These are phyloP conservation scores for Gliomastix tumulicola DNA, from an alignment of 2,329 filamentous ascomycete species.

Conservation along the genomic window DNA sequence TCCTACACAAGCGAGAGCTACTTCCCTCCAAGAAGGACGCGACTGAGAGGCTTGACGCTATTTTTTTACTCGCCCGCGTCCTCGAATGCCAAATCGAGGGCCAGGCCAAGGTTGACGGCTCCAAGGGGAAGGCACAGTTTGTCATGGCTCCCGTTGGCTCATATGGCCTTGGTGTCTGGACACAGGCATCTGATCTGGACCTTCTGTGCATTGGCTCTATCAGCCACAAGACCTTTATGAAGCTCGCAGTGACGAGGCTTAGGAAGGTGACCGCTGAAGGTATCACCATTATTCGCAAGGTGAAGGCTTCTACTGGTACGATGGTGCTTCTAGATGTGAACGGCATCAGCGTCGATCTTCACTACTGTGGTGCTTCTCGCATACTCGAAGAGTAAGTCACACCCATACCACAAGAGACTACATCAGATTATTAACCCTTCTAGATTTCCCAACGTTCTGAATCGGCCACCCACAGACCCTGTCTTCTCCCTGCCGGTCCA, in stretches of 20 bases:
- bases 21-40: slow-evolving; percentile 41
- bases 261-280: slow-evolving; percentile 32
- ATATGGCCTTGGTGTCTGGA: slow-evolving; percentile 58
- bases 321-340: slow-evolving; percentile 58
- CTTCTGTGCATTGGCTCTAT: slow-evolving; percentile 59
- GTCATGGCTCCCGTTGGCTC: slow-evolving; percentile 58
- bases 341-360: slow-evolving; percentile 54
- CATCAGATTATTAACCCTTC: neutral
- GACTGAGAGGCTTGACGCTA: slow-evolving; percentile 29
- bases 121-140: slow-evolving; percentile 24
- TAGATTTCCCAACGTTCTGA: slow-evolving; percentile 39
- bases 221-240: slow-evolving; percentile 54
- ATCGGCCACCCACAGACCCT: slow-evolving; percentile 40
- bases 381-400: slow-evolving; percentile 40
- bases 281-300: slow-evolving; percentile 46
- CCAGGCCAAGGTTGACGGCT: slow-evolving; percentile 4
- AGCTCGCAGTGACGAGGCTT: slow-evolving; percentile 48
- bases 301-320: slow-evolving; percentile 50
- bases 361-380: slow-evolving; percentile 55
- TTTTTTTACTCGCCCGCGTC: slow-evolving; percentile 35
- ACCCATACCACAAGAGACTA: too few species aligned
- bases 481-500: slow-evolving; percentile 48
- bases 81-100: slow-evolving; percentile 23
- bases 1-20: slow-evolving; percentile 26
- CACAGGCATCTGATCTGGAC: slow-evolving; percentile 53